These are phyloP conservation scores for Pyrus betulifolia DNA, from an alignment of 306 rosid genomes.

Conservation along the genomic window DNA sequence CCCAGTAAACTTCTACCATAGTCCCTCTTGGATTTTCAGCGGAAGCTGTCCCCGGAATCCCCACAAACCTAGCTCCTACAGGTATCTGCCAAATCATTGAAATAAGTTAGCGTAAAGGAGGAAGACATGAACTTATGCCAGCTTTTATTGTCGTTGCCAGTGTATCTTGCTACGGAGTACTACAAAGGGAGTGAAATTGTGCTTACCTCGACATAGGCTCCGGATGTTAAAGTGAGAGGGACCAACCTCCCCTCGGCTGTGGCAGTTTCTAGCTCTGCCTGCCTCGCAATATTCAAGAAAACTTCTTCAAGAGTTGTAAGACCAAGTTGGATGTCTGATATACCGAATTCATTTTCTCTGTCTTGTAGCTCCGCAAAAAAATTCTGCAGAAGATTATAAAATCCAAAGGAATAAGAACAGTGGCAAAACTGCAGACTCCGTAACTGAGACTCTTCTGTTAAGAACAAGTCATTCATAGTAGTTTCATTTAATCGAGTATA, in stretches of 20 bases:
- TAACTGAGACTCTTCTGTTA: background rate
- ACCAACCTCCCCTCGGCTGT: constrained; percentile 58
- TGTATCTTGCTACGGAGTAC: background rate
- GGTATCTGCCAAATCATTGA: constrained; percentile 52
- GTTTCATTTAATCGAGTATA: background rate
- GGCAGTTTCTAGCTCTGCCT: constrained; percentile 82
- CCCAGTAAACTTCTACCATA: constrained; percentile 83
- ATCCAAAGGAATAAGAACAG: background rate
- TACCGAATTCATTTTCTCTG: constrained; percentile 57
- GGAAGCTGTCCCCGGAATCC: constrained; percentile 75
- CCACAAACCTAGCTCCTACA: constrained; percentile 59
- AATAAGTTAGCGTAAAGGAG: too few relatives aligned
- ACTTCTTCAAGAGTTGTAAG: constrained; percentile 89
- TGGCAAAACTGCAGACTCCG: background rate
- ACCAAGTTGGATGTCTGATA: constrained; percentile 72
- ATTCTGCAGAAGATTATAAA: constrained; percentile 23
- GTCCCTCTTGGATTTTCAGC: constrained; percentile 52
- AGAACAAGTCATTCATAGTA: background rate
- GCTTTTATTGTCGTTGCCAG: background rate
- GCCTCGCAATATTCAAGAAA: constrained; percentile 74
- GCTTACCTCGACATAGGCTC: constrained; percentile 44
- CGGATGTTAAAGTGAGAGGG: constrained; percentile 59
- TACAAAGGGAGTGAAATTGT: background rate
- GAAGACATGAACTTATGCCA: background rate
- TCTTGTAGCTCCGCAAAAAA: constrained; percentile 70